phyloP scores from a whole-genome alignment of 2,329 filamentous ascomycete genomes.

The Colletotrichum tropicale region DNA sequence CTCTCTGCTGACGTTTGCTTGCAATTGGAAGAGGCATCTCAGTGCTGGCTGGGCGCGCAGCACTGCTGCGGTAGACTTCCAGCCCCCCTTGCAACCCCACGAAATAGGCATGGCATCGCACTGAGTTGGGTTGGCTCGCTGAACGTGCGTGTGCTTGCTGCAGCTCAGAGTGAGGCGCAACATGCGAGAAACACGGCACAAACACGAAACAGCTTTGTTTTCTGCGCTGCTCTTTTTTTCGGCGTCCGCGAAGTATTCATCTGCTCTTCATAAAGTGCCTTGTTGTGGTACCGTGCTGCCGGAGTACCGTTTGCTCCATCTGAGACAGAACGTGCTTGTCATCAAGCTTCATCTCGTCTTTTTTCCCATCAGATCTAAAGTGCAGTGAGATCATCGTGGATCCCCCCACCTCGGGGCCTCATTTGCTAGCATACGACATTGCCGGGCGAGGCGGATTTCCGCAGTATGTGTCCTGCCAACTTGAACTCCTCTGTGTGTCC shows the following conservation, averaged over 20 bases:
- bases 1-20: conserved; percentile 13
- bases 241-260: not conserved
- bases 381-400: conserved; percentile 6
- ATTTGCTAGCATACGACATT: not conserved
- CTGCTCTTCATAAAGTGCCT: not conserved
- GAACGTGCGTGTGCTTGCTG: not conserved
- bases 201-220: not conserved
- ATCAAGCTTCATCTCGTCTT: not conserved
- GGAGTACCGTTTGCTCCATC: not conserved
- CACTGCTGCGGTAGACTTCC: not conserved
- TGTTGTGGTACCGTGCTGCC: not conserved
- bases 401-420: not conserved
- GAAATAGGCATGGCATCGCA: not conserved
- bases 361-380: not conserved
- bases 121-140: not conserved
- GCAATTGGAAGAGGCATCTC: not conserved
- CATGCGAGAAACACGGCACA: not conserved
- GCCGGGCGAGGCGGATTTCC: not conserved
- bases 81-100: conserved; percentile 14
- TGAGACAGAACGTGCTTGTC: not conserved
- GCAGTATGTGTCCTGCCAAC: not conserved
- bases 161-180: conserved; percentile 10
- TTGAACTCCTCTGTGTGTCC: not conserved
- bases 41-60: not conserved
- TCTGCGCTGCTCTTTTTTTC: not conserved